Percentiles rank a stretch among this genome's conserved stretches.
These are phyloP conservation scores for Lentinula novae-zelandiae DNA, from an alignment of 1,284 basidiomycete genomes.

Conservation along the genomic window DNA sequence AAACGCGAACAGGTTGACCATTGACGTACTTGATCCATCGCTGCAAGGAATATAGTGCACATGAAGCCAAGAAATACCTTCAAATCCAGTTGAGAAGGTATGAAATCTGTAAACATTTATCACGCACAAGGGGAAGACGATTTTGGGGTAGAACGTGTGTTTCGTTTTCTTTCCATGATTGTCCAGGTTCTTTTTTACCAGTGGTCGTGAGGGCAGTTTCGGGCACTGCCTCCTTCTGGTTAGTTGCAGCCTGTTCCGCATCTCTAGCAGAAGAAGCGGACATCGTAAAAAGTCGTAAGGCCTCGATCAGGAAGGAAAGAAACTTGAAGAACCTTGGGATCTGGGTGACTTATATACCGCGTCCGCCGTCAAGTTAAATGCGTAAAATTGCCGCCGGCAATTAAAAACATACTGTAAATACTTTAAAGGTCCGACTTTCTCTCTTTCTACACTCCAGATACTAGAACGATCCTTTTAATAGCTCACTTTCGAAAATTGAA, in stretches of 20 bases:
- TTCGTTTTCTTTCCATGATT: conserved; percentile 51
- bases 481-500: too few species aligned
- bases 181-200: conserved; percentile 32
- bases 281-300: conserved; percentile 4
- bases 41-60: conserved; percentile 52
- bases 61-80: conserved; percentile 57
- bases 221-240: neutral
- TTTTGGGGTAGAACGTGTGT: conserved; percentile 53
- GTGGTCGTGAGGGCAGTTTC: neutral
- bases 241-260: neutral
- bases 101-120: neutral
- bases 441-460: too few species aligned
- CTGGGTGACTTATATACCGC: neutral
- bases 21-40: conserved; percentile 49
- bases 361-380: neutral
- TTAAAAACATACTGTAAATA: neutral
- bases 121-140: conserved; percentile 42
- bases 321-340: neutral
- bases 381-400: neutral
- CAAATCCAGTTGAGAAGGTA: neutral
- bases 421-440: too few species aligned
- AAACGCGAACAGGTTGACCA: neutral
- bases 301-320: neutral
- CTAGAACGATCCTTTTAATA: too few species aligned
- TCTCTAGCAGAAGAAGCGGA: neutral